phyloP scores from a whole-genome alignment of 306 rosid genomes.

The Styphnolobium japonicum region DNA sequence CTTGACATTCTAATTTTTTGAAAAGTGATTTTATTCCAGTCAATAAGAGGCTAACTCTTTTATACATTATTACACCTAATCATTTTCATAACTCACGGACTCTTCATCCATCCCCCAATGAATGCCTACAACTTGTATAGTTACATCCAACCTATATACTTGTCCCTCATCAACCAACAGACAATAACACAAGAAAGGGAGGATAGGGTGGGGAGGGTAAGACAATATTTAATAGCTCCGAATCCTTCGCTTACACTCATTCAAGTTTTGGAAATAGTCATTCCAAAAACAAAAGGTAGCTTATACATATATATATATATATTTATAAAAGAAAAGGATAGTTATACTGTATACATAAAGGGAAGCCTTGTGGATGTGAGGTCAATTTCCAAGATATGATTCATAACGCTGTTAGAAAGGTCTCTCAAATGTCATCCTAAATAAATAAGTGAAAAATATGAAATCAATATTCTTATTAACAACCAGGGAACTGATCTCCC shows the following conservation, averaged over 20 bases:
- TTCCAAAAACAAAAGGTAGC: too few relatives aligned
- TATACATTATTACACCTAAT: not conserved
- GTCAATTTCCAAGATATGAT: not conserved
- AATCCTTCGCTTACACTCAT: not conserved
- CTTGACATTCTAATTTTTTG: too few relatives aligned
- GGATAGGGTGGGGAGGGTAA: not conserved
- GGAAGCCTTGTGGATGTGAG: not conserved
- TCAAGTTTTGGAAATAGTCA: not conserved
- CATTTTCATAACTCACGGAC: not conserved
- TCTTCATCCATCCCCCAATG: not conserved
- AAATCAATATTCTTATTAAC: not conserved
- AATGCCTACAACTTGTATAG: not conserved
- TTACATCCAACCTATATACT: not conserved
- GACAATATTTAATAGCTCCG: not conserved
- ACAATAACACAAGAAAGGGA: not conserved
- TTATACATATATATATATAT: too few relatives aligned
- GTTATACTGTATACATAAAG: too few relatives aligned
- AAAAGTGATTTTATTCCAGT: too few relatives aligned
- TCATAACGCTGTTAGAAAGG: not conserved
- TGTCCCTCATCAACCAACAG: not conserved
- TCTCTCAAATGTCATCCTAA: not conserved
- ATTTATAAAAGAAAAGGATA: too few relatives aligned
- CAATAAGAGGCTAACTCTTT: not conserved
- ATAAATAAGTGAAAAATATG: not conserved
- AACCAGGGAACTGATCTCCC: not conserved